Conservation (phyloP, 73 alveolate species). For the Uronychia binucleata region DNA sequence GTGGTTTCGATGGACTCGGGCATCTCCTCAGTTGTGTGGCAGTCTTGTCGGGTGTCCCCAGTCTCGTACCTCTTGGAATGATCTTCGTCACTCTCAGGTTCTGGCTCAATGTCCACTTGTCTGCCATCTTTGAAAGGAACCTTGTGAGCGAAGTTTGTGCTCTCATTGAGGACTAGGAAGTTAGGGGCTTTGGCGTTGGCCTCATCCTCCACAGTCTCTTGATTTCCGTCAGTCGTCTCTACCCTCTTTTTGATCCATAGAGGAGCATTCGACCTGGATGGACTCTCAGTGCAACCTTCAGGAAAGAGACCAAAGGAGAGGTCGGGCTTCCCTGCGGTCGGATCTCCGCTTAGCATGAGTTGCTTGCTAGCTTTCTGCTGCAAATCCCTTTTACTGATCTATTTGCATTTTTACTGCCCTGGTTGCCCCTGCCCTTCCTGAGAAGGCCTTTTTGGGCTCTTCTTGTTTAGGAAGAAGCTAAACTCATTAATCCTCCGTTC, state of each 20-base stretch:
- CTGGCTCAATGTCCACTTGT: background rate
- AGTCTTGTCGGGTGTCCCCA: background rate
- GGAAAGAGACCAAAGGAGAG: background rate
- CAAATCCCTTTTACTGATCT: background rate
- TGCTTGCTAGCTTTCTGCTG: background rate
- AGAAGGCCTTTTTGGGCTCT: background rate
- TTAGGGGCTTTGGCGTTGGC: background rate
- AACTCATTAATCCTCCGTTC: background rate
- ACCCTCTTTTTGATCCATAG: background rate
- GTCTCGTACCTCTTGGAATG: background rate
- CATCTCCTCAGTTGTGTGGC: background rate
- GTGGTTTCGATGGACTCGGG: background rate
- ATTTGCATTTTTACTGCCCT: too few species aligned
- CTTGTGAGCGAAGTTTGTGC: background rate
- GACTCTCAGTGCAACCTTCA: background rate
- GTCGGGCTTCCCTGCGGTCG: background rate
- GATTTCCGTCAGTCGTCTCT: background rate
- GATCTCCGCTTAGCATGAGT: background rate
- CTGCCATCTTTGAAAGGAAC: background rate
- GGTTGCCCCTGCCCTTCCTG: too few species aligned
- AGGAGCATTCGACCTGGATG: background rate
- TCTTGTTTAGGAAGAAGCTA: background rate
- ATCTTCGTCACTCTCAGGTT: background rate
- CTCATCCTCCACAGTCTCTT: background rate
- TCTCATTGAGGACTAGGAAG: background rate